Percentiles rank a stretch among this genome's conserved stretches.
Conservation (phyloP, 805 yeast genomes). For the Starmerella apicola region DNA sequence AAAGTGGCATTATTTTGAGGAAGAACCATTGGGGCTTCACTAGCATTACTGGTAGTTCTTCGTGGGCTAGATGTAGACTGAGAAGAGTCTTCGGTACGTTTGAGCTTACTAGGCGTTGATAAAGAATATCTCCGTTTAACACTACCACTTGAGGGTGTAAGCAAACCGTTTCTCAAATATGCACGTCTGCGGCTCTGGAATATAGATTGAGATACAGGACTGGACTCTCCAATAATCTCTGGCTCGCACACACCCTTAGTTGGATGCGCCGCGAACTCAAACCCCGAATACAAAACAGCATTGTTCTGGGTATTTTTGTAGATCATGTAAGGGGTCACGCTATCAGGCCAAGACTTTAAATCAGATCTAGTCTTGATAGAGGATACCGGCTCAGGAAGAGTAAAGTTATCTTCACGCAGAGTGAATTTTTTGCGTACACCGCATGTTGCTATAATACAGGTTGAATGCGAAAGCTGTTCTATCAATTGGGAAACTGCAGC, state of each 20-base stretch:
- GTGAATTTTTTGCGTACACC: constrained; percentile 2
- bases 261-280: constrained; percentile 2
- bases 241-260: too few relatives aligned
- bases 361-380: background rate
- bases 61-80: background rate
- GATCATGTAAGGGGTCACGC: constrained; percentile 2
- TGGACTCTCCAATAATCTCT: too few relatives aligned
- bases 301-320: constrained; percentile 1
- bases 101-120: background rate
- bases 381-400: constrained; percentile 6
- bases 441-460: constrained; percentile 11
- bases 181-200: too few relatives aligned
- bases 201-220: too few relatives aligned
- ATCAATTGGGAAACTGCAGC: background rate
- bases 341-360: too few relatives aligned
- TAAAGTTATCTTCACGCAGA: background rate
- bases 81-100: background rate
- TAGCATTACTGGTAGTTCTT: too few relatives aligned
- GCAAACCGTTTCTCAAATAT: too few relatives aligned
- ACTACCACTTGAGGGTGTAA: background rate
- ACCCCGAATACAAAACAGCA: constrained; percentile 10
- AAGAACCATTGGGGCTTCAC: too few relatives aligned
- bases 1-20: too few relatives aligned
- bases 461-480: background rate
- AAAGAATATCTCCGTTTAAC: background rate